Conservation (phyloP, 169 alveolate genomes). For the Ichthyophthirius multifiliis region DNA sequence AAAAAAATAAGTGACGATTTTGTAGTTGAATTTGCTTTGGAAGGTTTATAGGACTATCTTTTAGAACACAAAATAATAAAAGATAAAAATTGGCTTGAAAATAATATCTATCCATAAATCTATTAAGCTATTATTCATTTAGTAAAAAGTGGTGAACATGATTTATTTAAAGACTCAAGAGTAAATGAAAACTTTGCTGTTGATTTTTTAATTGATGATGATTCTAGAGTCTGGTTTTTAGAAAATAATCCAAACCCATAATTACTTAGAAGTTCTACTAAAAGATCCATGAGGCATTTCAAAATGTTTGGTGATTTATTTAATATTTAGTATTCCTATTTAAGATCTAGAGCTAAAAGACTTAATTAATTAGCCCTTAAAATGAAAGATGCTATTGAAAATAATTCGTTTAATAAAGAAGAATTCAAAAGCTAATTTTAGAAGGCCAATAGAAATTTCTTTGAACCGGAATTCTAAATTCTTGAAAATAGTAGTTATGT, state of each 20-base stretch:
- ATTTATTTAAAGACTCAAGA: slow-evolving; percentile 23
- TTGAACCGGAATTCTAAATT: slow-evolving; percentile 19
- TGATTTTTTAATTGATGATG: slow-evolving; percentile 39
- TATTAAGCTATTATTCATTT: slow-evolving; percentile 35
- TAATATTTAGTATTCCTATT: neutral
- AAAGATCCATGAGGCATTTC: slow-evolving; percentile 7
- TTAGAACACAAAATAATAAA: slow-evolving; percentile 14
- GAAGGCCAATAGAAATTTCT: neutral
- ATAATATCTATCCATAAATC: slow-evolving; percentile 29
- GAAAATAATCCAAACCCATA: slow-evolving; percentile 21
- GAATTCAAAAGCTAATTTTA: neutral
- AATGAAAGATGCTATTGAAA: neutral
- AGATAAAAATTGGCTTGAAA: slow-evolving; percentile 33
- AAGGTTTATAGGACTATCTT: slow-evolving; percentile 24
- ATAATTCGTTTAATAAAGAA: neutral
- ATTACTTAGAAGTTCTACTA: neutral
- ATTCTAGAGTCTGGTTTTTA: slow-evolving; percentile 33
- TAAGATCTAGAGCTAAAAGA: slow-evolving; percentile 10
- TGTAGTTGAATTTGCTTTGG: slow-evolving; percentile 36
- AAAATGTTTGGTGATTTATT: slow-evolving; percentile 16
- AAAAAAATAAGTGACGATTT: slow-evolving; percentile 23
- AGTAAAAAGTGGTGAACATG: slow-evolving; percentile 20
- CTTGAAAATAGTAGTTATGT: neutral
- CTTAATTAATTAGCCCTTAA: neutral
- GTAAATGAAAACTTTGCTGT: slow-evolving; percentile 39